Base-by-base conservation (phyloP, 2,329 filamentous ascomycete species). In the Colletotrichum godetiae region DNA sequence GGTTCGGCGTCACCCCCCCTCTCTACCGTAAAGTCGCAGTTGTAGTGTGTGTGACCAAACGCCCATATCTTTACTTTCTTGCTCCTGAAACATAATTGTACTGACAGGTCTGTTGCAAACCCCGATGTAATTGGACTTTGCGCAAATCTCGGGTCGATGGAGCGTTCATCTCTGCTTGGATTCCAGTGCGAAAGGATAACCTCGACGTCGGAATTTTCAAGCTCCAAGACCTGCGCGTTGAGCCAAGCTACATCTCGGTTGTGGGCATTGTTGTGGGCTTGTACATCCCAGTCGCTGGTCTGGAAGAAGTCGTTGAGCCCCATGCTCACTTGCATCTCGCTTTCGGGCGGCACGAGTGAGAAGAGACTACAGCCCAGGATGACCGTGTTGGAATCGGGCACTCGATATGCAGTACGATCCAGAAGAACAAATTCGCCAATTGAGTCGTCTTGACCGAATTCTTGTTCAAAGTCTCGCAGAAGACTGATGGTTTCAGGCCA, bases 261-360 rank as follows among this genome's bases (percentile, higher is more conserved):
- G 69, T 87, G 85, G 8, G 80, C 79, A 4, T 70, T 77, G 42
- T 80, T 82, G 76, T 88, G 86, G 22, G 76, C 33, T 1, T 79
- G 77, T 0, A 84, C 75, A 13, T 79, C 77, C 85, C 86, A 87
- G 5, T 81, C 77, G 0, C 76, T 58, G n/a, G 83, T 89, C 0
- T 84, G 76, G 75, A 84, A 87, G 74, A 90, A 91, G 79, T 90
- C 88, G 57, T 88, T 87, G 10, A 90, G 75, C 0, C 84, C 81
- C 46, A 83, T 77, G 60, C 81, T 82, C 15, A 90, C 84, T 0
- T 70, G 76, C 42, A 81, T 79, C 8, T 77, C 74, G 7, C 84
- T 80, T n/a, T 81, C 76, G 0, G 80, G 67, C 0, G 83, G 81
- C 31, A 91, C 79, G 10, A 78, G 67, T 0, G 89, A 90, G 79